A percentile compares a stretch with the other conserved stretches of the same genome.
Evolutionary conservation across 257 asterid genomes (phyloP).

Genomic region (Salvia hispanica): DNA sequence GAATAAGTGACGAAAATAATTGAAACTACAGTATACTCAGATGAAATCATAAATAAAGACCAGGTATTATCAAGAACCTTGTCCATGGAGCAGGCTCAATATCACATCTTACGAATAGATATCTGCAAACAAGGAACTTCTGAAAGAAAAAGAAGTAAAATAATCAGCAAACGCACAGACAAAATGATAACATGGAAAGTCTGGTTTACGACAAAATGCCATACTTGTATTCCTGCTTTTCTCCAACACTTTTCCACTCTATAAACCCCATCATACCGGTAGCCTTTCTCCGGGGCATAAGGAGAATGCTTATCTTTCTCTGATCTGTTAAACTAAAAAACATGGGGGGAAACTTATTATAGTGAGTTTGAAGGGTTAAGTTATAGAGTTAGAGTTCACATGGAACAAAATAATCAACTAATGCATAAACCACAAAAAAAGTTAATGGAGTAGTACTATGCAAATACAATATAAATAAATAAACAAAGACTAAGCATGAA

Average conservation of each 20-base stretch:
- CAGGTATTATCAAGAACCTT: slow-evolving; percentile 54
- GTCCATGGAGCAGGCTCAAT: slow-evolving; percentile 95
- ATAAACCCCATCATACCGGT: slow-evolving; percentile 82
- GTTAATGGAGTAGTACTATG: neutral
- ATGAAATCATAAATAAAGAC: slow-evolving; percentile 7
- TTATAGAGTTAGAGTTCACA: too few species aligned
- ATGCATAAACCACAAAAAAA: neutral
- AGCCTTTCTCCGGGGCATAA: slow-evolving; percentile 78
- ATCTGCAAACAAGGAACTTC: slow-evolving; percentile 80
- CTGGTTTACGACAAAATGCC: neutral
- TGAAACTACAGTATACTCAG: slow-evolving; percentile 17
- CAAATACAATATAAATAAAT: neutral
- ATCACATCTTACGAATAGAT: slow-evolving; percentile 80
- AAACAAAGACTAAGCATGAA: neutral
- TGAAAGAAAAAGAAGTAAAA: slow-evolving; percentile 31
- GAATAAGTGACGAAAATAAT: slow-evolving; percentile 29
- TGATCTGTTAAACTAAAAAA: slow-evolving; percentile 51
- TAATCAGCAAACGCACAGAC: slow-evolving; percentile 20
- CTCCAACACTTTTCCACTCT: slow-evolving; percentile 79
- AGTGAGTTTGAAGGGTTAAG: too few species aligned
- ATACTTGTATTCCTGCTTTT: slow-evolving; percentile 71
- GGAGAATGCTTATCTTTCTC: slow-evolving; percentile 77
- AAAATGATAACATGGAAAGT: slow-evolving; percentile 1
- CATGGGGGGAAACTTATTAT: neutral
- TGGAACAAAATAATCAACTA: too few species aligned